Conservation (phyloP, 805 yeast species). For the Starmerella scarabaei region DNA sequence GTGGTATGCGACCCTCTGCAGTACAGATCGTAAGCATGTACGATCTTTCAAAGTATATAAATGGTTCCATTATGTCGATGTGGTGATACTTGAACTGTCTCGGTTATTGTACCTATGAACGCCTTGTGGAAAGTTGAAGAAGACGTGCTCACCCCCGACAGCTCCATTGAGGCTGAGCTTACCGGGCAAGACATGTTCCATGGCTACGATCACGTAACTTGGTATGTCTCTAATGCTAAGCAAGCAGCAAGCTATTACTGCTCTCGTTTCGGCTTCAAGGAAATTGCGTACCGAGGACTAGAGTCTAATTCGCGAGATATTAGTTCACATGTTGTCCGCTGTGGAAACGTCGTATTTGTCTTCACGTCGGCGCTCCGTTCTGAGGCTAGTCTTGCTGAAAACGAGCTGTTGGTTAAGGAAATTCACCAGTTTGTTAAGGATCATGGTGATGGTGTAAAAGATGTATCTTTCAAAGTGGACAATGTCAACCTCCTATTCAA, state of each 20-base stretch:
- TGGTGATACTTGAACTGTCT: too few relatives aligned
- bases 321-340: conserved; percentile 47
- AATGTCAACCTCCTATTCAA: conserved; percentile 36
- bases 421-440: conserved; percentile 36
- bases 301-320: conserved; percentile 50
- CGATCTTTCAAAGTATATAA: too few relatives aligned
- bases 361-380: conserved; percentile 32
- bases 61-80: too few relatives aligned
- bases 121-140: too few relatives aligned
- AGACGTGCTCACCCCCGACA: conserved; percentile 4
- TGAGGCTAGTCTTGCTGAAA: conserved; percentile 22
- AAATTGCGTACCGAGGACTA: conserved; percentile 50
- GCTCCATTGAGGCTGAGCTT: conserved; percentile 1
- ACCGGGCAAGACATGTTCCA: background rate
- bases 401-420: conserved; percentile 24
- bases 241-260: conserved; percentile 45
- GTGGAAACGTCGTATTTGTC: conserved; percentile 41
- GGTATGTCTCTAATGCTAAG: conserved; percentile 63
- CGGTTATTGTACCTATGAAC: too few relatives aligned
- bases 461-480: conserved; percentile 52
- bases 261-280: conserved; percentile 47
- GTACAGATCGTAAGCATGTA: too few relatives aligned
- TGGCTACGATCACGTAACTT: conserved; percentile 50
- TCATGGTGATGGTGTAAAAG: conserved; percentile 77
- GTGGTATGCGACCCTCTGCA: too few relatives aligned